Base-by-base conservation (phyloP, 345 rosid species). In the Salix purpurea region DNA sequence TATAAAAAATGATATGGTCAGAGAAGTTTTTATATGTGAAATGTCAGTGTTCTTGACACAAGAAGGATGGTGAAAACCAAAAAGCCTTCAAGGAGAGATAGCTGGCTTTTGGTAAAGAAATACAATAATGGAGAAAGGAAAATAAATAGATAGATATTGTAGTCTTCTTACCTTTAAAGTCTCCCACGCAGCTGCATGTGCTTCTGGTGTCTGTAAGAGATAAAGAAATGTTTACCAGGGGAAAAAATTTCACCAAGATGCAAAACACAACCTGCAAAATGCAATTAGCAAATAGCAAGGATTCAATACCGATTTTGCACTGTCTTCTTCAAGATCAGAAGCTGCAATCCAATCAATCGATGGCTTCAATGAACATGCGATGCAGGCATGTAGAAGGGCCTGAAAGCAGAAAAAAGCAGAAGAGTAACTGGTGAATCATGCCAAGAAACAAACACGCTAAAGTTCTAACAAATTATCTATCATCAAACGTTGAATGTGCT, bases 281-380 rank as follows among this genome's bases (percentile, higher is more conserved):
- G 40, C 71, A 79, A 74, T 54, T 46, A 37, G 46, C 56, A 65
- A 72, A 5, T 36, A 37, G 50, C 56, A 65, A 70, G 7, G 40
- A 24, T 70, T 77, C 60, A 80, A 30, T 89, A 77, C 81, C 54
- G 34, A 62, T 74, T 70, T 68, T 74, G 76, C 84, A 70, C 79
- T 82, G 39, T 82, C 81, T 24, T 82, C 84, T 71, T 82, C 84
- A 69, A 82, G 84, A 74, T 82, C 84, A 36, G 84, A 82, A 70
- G 84, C 84, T 40, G 84, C 84, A 77, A 82, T 78, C 84, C 84
- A 82, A 37, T 82, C 84, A 74, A 82, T 82, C 1, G 79, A 77
- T 72, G 84, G 84, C 69, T 82, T 82, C 75, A 77, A 56, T 32
- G 84, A 82, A 48, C 81, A 82, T 42, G 81, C 78, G 24, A 74